Conservation (phyloP, 768 basidiomycete species). For the Strobilomyces confusus region DNA sequence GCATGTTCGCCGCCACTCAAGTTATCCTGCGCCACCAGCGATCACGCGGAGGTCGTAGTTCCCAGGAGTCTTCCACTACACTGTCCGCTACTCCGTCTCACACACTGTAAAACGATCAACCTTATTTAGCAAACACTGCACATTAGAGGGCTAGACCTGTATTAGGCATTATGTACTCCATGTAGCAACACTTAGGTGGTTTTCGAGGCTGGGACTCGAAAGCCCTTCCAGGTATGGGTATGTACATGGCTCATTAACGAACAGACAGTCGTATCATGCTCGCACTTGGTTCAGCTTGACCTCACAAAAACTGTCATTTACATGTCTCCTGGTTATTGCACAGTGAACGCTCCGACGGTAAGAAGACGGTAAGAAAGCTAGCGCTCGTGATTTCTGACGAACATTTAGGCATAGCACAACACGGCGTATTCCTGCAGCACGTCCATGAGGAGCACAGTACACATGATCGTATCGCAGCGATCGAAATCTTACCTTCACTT, state of each 20-base stretch:
- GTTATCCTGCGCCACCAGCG: constrained; percentile 4
- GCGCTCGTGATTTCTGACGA: background rate
- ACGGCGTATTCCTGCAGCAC: constrained; percentile 38
- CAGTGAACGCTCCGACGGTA: background rate
- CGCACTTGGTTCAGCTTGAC: too few relatives aligned
- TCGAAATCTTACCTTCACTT: constrained; percentile 39
- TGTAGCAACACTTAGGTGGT: background rate
- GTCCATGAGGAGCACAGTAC: background rate
- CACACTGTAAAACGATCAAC: background rate
- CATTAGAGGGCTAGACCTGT: background rate
- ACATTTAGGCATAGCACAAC: constrained; percentile 33
- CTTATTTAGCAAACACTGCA: background rate
- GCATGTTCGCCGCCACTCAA: constrained; percentile 11
- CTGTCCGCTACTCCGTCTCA: background rate
- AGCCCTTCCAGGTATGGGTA: background rate
- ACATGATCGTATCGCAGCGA: background rate
- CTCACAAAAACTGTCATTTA: background rate
- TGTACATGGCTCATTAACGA: background rate
- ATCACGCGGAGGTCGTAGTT: background rate
- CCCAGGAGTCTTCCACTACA: background rate
- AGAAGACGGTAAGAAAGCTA: too few relatives aligned
- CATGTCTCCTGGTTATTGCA: constrained; percentile 7
- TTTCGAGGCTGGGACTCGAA: background rate
- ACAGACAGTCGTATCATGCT: background rate
- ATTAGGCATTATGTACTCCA: background rate